Evolutionary conservation across 2,329 filamentous ascomycete genomes (phyloP).

Genomic region (Plenodomus lindquistii): DNA sequence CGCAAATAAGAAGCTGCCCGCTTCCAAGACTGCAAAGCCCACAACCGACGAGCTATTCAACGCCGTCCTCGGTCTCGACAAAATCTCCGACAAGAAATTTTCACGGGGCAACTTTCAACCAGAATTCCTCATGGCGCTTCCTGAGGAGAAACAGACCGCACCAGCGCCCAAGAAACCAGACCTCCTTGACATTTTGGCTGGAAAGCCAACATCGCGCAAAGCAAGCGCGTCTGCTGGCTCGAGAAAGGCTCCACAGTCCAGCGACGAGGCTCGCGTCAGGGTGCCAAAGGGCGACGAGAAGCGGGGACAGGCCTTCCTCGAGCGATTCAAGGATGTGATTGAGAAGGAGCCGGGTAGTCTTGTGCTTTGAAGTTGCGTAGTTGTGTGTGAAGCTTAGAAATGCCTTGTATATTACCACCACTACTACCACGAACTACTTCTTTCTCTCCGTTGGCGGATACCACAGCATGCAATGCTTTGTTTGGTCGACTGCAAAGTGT

Average conservation of each 20-base stretch:
- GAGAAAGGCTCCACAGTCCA: slow-evolving; percentile 37
- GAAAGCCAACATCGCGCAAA: slow-evolving; percentile 39
- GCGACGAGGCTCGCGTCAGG: slow-evolving; percentile 79
- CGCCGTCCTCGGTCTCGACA: slow-evolving; percentile 74
- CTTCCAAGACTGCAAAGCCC: slow-evolving; percentile 64
- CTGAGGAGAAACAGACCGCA: too few relatives aligned
- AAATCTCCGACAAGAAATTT: slow-evolving; percentile 50
- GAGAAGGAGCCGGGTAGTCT: slow-evolving; percentile 45
- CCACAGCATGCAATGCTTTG: background rate
- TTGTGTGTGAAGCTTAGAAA: too few relatives aligned
- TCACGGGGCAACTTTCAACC: slow-evolving; percentile 70
- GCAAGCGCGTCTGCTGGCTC: slow-evolving; percentile 20
- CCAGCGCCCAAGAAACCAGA: slow-evolving; percentile 63
- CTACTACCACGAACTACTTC: background rate
- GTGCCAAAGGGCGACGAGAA: slow-evolving; percentile 81
- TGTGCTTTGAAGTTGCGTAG: slow-evolving; percentile 37
- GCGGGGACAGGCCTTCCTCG: slow-evolving; percentile 79
- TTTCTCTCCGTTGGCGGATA: background rate
- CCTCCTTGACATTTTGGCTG: slow-evolving; percentile 76
- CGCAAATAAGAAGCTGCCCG: slow-evolving; percentile 84
- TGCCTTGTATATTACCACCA: background rate
- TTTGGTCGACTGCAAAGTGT: background rate
- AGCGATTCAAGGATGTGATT: slow-evolving; percentile 81
- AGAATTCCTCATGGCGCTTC: too few relatives aligned
- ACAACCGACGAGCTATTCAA: slow-evolving; percentile 86